These are phyloP conservation scores for Vickermania ingenoplastis DNA, from an alignment of 208 protist genomes.

Conservation along the genomic window DNA sequence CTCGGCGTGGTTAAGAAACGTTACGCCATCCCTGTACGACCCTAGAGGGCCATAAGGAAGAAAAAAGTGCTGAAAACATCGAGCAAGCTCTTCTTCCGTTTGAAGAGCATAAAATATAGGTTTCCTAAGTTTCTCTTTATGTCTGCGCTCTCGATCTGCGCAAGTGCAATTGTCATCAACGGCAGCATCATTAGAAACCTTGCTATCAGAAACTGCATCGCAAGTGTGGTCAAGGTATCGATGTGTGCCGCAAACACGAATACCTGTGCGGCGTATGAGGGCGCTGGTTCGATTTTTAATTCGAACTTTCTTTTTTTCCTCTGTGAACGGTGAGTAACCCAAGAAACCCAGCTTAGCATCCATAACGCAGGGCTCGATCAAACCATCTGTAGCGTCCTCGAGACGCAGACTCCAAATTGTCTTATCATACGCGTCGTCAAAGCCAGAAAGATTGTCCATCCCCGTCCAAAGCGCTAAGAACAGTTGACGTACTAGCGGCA, in stretches of 20 bases:
- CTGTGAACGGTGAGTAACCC: conserved; percentile 61
- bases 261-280: conserved; percentile 22
- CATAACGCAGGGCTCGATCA: conserved; percentile 40
- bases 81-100: neutral
- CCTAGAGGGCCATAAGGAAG: neutral
- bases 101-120: neutral
- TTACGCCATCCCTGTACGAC: neutral
- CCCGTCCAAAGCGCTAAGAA: conserved; percentile 31
- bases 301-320: conserved; percentile 29
- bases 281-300: conserved; percentile 6
- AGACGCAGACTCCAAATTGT: conserved; percentile 44
- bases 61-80: neutral
- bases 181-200: no score
- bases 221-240: conserved; percentile 18
- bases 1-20: neutral
- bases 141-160: no score
- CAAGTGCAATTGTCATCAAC: no score
- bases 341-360: conserved; percentile 69
- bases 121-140: neutral
- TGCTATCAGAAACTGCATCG: no score
- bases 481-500: conserved; percentile 2
- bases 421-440: conserved; percentile 27
- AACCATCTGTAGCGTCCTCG: conserved; percentile 37
- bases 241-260: conserved; percentile 50
- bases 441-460: conserved; percentile 14